phyloP scores from a whole-genome alignment of 495 filamentous ascomycete species.

The Evansstolkia leycettana region DNA sequence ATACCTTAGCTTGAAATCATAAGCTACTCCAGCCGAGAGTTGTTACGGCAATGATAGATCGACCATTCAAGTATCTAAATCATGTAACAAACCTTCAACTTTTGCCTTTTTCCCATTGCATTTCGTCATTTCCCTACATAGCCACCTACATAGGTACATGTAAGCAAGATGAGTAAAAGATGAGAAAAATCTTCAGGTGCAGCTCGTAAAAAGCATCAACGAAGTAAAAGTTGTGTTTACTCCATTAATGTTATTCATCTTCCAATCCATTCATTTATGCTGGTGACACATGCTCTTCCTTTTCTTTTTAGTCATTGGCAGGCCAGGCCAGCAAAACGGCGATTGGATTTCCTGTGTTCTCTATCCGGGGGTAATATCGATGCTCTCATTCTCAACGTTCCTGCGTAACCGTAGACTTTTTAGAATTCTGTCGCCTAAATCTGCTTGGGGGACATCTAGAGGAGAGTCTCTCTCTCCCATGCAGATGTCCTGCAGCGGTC shows the following conservation, averaged over 20 bases:
- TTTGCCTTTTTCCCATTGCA: not conserved
- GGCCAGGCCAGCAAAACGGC: constrained; percentile 1
- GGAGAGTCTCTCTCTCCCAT: not conserved
- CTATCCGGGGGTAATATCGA: constrained; percentile 20
- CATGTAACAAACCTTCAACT: too few relatives aligned
- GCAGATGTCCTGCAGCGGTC: constrained; percentile 3
- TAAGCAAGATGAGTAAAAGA: constrained; percentile 13
- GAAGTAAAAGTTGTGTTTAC: constrained; percentile 14
- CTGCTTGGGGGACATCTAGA: constrained; percentile 3
- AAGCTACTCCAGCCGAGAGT: too few relatives aligned
- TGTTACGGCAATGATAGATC: too few relatives aligned
- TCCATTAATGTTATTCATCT: constrained; percentile 15
- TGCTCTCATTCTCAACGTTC: constrained; percentile 12
- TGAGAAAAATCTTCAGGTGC: constrained; percentile 21
- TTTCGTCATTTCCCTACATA: constrained; percentile 15
- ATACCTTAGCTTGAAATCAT: too few relatives aligned
- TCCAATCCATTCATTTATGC: constrained; percentile 11
- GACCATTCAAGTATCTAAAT: too few relatives aligned
- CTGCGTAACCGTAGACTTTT: constrained; percentile 23
- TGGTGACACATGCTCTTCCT: constrained; percentile 1
- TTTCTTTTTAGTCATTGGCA: not conserved
- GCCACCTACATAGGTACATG: constrained; percentile 24
- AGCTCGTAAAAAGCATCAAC: constrained; percentile 29
- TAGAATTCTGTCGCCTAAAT: constrained; percentile 7
- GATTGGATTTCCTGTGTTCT: constrained; percentile 14